Evolutionary conservation across 192 early-diverging fungal species (phyloP).

Genomic region (Coemansia sp.): DNA sequence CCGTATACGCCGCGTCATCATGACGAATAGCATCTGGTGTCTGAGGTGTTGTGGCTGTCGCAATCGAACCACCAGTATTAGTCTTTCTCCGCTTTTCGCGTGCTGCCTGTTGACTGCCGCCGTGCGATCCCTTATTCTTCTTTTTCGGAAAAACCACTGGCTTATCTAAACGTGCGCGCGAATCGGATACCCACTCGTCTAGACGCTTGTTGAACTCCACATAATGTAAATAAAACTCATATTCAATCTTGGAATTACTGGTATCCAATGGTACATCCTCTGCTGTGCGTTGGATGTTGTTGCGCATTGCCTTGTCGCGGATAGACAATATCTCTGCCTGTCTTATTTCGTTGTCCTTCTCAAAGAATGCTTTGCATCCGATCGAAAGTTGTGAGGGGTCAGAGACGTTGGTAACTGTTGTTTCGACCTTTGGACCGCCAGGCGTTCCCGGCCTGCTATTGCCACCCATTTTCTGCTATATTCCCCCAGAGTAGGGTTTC

Average conservation of each 20-base stretch:
- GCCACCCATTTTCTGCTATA: slow-evolving; percentile 15
- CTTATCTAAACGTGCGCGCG: slow-evolving; percentile 64
- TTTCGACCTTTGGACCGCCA: slow-evolving; percentile 29
- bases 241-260: slow-evolving; percentile 28
- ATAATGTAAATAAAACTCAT: slow-evolving; percentile 95
- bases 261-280: slow-evolving; percentile 50
- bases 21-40: slow-evolving; percentile 41
- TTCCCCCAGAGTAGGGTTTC: too few relatives aligned
- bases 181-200: slow-evolving; percentile 88
- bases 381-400: slow-evolving; percentile 45
- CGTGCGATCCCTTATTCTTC: slow-evolving; percentile 52
- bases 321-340: slow-evolving; percentile 86
- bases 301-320: slow-evolving; percentile 55
- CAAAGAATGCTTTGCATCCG: slow-evolving; percentile 65
- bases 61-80: slow-evolving; percentile 43
- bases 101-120: slow-evolving; percentile 29
- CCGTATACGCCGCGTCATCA: slow-evolving; percentile 47
- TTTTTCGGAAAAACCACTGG: slow-evolving; percentile 71
- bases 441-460: slow-evolving; percentile 49
- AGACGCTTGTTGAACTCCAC: slow-evolving; percentile 97
- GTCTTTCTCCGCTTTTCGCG: slow-evolving; percentile 55
- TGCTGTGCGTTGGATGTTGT: slow-evolving; percentile 43
- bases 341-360: slow-evolving; percentile 66
- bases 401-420: slow-evolving; percentile 17
- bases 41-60: slow-evolving; percentile 46